These are phyloP conservation scores for Colletotrichum orchidophilum DNA, from an alignment of 2,329 filamentous ascomycete genomes.

Conservation along the genomic window DNA sequence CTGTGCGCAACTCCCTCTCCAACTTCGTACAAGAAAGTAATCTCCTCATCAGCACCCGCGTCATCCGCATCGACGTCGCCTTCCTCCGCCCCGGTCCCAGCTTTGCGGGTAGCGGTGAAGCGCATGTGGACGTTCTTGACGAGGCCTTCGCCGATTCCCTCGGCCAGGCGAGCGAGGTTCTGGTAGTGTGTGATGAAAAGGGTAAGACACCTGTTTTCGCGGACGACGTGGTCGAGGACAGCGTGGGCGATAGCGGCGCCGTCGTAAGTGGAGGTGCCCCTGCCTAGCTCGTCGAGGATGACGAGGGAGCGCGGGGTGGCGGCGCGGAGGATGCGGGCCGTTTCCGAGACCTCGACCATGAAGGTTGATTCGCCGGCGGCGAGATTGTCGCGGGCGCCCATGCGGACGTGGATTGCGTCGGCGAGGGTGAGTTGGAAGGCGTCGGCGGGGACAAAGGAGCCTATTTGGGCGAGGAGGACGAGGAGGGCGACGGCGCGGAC, in stretches of 20 bases:
- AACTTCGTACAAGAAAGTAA: slow-evolving; percentile 95
- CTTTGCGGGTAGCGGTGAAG: slow-evolving; percentile 65
- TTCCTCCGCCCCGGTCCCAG: background rate
- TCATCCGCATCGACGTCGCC: slow-evolving; percentile 36
- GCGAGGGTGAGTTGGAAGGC: slow-evolving; percentile 80
- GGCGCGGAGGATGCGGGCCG: slow-evolving; percentile 87
- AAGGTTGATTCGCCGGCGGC: slow-evolving; percentile 95
- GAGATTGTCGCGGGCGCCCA: slow-evolving; percentile 96
- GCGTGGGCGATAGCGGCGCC: slow-evolving; percentile 95
- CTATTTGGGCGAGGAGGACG: slow-evolving; percentile 92
- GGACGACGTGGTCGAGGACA: slow-evolving; percentile 85
- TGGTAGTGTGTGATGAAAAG: slow-evolving; percentile 99
- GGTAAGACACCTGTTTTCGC: slow-evolving; percentile 78
- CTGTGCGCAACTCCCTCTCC: slow-evolving; percentile 91
- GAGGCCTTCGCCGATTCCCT: slow-evolving; percentile 66
- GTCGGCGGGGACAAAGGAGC: slow-evolving; percentile 89
- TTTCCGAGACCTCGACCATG: slow-evolving; percentile 97
- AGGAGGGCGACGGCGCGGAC: slow-evolving; percentile 93
- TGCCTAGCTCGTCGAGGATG: slow-evolving; percentile 92
- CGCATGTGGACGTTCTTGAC: slow-evolving; percentile 95
- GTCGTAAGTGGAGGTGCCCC: slow-evolving; percentile 94
- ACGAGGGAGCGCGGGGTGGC: slow-evolving; percentile 87
- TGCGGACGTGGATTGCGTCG: slow-evolving; percentile 93
- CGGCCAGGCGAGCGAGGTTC: slow-evolving; percentile 76
- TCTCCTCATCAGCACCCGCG: slow-evolving; percentile 71